Percentiles rank a stretch among this genome's conserved stretches.
phyloP scores from a whole-genome alignment of 176 grass and related monocot genomes.

The Luzula sylvatica region DNA sequence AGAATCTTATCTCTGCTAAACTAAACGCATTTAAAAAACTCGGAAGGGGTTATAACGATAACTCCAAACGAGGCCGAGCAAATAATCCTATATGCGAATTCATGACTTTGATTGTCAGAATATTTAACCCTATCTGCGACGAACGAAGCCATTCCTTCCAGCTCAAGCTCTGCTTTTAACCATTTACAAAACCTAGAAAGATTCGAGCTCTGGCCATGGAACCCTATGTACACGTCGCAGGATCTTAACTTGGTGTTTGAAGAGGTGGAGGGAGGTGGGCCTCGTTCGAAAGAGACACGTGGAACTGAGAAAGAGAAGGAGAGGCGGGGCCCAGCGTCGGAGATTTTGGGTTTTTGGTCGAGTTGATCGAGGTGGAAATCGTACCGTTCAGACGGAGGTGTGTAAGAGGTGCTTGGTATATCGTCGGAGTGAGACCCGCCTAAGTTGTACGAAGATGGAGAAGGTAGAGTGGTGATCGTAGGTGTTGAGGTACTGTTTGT shows the following conservation, averaged over 20 bases:
- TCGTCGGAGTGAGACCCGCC: constrained; percentile 47
- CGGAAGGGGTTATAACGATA: constrained; percentile 48
- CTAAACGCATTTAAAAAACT: constrained; percentile 65
- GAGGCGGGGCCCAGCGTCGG: constrained; percentile 38
- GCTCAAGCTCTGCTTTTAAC: constrained; percentile 76
- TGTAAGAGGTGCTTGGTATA: constrained; percentile 61
- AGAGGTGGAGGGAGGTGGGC: constrained; percentile 53
- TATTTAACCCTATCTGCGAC: constrained; percentile 63
- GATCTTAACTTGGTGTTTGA: constrained; percentile 71
- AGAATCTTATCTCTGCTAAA: constrained; percentile 75
- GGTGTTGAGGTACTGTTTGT: too few species aligned
- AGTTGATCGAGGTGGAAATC: constrained; percentile 46
- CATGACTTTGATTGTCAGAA: constrained; percentile 59
- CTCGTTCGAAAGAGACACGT: constrained; percentile 52
- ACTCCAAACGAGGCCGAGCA: constrained; percentile 63
- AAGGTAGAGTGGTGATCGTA: constrained; percentile 27
- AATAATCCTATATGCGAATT: constrained; percentile 66
- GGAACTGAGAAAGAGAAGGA: constrained; percentile 83
- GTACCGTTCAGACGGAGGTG: constrained; percentile 62
- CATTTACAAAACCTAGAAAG: constrained; percentile 71
- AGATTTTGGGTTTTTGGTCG: constrained; percentile 54
- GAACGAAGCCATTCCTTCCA: constrained; percentile 78
- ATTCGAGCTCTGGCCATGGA: constrained; percentile 44
- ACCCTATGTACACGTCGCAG: constrained; percentile 79
- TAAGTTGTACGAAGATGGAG: constrained; percentile 42